Base-by-base conservation (phyloP, 352 stramenopile genomes). In the Poterioochromonas sp. region DNA sequence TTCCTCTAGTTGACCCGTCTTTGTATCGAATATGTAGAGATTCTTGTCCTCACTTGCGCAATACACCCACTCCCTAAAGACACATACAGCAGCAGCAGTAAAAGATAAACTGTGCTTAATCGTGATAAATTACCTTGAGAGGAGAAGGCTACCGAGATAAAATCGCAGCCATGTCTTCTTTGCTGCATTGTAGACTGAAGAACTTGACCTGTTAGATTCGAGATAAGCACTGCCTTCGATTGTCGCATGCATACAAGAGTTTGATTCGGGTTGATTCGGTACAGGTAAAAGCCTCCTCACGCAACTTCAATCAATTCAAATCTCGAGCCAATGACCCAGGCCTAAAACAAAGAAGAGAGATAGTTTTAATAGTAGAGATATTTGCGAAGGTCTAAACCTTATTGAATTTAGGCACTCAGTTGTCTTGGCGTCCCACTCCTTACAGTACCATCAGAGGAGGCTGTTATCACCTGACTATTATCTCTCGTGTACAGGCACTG, bases 1-100 rank as follows among this genome's bases (percentile, higher is more conserved):
- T 39, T 43, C 39, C 35, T 93, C 88, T 2, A 93, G 79, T 43
- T 83, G 76, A 0, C 84, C 87, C 1, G 81, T 86, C 12, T 83
- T 83, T 0, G 84, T 76, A 2, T 82, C 54, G 64, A 93, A 94
- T 32, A 79, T 88, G 37, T 90, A 74, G 44, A 94, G 65, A 58
- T 87, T 90, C 0, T 87, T 87, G 41, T 89, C 90, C 73, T 94
- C 89, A 0, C 87, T 92, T 73, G 92, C 85, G 37, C 86, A 89
- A 51, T 94, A 94, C 0, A 94, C 69, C 80, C 85, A 91, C 76
- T 92, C 3, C 80, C 84, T 58, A 89, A 85, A 32, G 88, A 93
- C 18, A 91, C 69, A 71, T 83, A 84, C n/a, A n/a, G n/a, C n/a
- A n/a, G n/a, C n/a, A n/a, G n/a, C 26, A 74, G 15, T 3, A 53